A percentile compares a stretch with the other conserved stretches of the same genome.
Evolutionary conservation across 768 basidiomycete genomes (phyloP).

Genomic region (Amanita molliuscula): DNA sequence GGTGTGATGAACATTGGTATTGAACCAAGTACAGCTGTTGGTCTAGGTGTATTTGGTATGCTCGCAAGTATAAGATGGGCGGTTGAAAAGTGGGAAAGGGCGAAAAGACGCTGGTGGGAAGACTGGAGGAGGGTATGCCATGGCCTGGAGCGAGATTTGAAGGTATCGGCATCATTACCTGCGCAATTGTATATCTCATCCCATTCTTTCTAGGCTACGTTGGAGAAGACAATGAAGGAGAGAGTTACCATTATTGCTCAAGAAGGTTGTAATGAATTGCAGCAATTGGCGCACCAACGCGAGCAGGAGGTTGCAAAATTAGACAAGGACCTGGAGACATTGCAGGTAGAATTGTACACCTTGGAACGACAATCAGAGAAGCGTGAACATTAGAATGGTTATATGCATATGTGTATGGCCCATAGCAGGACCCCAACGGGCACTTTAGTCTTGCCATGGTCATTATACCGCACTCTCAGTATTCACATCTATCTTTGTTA

Average conservation of each 20-base stretch:
- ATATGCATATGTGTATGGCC: not conserved
- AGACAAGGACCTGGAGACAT: slow-evolving; percentile 28
- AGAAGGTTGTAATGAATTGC: slow-evolving; percentile 36
- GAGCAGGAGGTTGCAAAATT: slow-evolving; percentile 35
- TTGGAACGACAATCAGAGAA: slow-evolving; percentile 9
- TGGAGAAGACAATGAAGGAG: slow-evolving; percentile 37
- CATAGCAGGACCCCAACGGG: not conserved
- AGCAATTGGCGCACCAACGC: slow-evolving; percentile 27
- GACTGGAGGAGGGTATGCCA: slow-evolving; percentile 55
- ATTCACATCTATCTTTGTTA: slow-evolving; percentile 2
- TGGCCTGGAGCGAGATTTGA: slow-evolving; percentile 55
- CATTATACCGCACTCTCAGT: not conserved
- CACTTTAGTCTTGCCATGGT: not conserved
- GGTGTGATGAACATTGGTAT: slow-evolving; percentile 20
- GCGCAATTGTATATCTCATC: not conserved
- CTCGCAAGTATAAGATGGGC: slow-evolving; percentile 48
- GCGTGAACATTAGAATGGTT: not conserved
- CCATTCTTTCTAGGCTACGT: slow-evolving; percentile 26
- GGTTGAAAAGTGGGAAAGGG: slow-evolving; percentile 57
- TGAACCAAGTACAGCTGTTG: slow-evolving; percentile 49
- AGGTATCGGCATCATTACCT: slow-evolving; percentile 25
- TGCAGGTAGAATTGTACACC: slow-evolving; percentile 25
- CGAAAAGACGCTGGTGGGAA: slow-evolving; percentile 56
- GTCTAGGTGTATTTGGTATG: slow-evolving; percentile 43
- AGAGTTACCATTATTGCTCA: slow-evolving; percentile 44